Evolutionary conservation across 2,329 filamentous ascomycete genomes (phyloP), one percentile per base, ranked within the genome.

Genomic region (Zalaria obscura): DNA sequence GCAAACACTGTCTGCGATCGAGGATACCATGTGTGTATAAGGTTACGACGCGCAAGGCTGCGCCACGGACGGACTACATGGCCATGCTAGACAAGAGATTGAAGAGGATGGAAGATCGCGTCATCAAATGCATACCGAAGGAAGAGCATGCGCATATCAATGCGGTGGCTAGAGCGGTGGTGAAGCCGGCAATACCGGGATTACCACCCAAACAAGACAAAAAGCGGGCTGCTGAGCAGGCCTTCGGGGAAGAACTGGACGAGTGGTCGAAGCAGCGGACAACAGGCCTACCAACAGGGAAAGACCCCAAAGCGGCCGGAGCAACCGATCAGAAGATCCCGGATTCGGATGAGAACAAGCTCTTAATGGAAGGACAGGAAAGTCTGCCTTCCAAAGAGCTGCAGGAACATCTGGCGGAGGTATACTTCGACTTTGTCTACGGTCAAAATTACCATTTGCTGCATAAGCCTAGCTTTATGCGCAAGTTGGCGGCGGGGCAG

Each of bases 1-100:
- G 91, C 69, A 95, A 94, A 61, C 91, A 96, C 63, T 96, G 91
- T 57, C 70, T 93, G 45, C 77, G 88, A 43, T 93, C 89, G 40
- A 77, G 89, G 35, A 93, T 93, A 51, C 89, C 89, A 2, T 98
- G 91, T 58, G 88, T 96, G 4, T 98, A 96, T 71, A 96, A 96
- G 57, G 86, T 94, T 45, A 96, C 88, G 0, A 87, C 88, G 3
- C 75, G 91, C 45, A 96, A 96, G 61, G 87, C 89, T 1, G 87
- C 88, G 3, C 91, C 91, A 3, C 75, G 91, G 40, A 96, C 91
- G 11, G 91, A 96, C 62, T 96, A 96, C 62, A 96, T 96, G 91
- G 87, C 88, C 35, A 96, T 96, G 87, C 67, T 96, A 52, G 91
- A 96, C 64, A 95, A 94, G 64, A 76, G 91, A 40, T 62, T 96